Evolutionary conservation across 257 asterid species (phyloP).

Genomic region (Solanum okadae): DNA sequence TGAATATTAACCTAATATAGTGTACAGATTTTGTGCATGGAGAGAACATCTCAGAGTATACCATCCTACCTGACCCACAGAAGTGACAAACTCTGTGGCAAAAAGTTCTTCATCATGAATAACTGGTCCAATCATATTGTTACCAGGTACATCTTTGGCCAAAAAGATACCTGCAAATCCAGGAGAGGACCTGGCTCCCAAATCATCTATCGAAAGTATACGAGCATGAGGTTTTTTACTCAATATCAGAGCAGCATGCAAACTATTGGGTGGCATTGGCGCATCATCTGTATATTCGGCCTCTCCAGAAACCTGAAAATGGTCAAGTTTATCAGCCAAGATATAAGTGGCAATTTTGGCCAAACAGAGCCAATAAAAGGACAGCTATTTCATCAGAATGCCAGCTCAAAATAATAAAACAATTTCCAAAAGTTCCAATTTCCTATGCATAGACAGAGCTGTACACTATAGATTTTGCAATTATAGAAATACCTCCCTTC

Average conservation of each 20-base stretch:
- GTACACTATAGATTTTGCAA: background rate
- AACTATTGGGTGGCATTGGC: slow-evolving; percentile 78
- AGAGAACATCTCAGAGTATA: background rate
- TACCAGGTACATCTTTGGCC: slow-evolving; percentile 72
- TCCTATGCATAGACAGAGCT: background rate
- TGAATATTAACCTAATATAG: background rate
- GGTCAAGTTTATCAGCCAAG: slow-evolving; percentile 9
- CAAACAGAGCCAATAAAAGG: background rate
- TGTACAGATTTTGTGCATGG: background rate
- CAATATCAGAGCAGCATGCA: slow-evolving; percentile 71
- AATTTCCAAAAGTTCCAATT: background rate
- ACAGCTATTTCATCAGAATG: background rate
- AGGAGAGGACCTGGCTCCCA: slow-evolving; percentile 58
- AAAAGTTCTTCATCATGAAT: slow-evolving; percentile 76
- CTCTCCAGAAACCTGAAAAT: slow-evolving; percentile 86
- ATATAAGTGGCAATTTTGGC: background rate
- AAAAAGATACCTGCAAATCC: slow-evolving; percentile 79
- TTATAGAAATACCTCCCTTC: background rate
- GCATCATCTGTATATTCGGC: slow-evolving; percentile 95
- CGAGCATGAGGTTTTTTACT: slow-evolving; percentile 96
- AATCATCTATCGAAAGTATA: slow-evolving; percentile 56
- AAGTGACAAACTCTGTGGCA: slow-evolving; percentile 67
- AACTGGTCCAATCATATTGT: slow-evolving; percentile 56
- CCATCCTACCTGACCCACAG: slow-evolving; percentile 82
- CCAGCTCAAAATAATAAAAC: background rate